Base-by-base conservation (phyloP, 805 yeast species). In the Starmerella riodocensis region DNA sequence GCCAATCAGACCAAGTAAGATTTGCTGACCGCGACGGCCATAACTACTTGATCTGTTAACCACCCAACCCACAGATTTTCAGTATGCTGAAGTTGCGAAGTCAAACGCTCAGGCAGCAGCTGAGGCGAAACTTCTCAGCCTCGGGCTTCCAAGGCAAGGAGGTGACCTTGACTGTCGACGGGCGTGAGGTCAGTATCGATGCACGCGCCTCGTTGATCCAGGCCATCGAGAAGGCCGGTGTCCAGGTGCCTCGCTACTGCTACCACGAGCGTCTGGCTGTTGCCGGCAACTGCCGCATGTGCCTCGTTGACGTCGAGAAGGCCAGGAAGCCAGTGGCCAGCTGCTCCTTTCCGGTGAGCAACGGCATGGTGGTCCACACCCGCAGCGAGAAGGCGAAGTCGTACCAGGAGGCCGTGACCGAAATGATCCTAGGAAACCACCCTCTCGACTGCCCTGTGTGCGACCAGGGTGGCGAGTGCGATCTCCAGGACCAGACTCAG, bases 391-490 rank as follows among this genome's bases (percentile, higher is more conserved):
- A 83, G 56, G 81, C 80, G 47, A 76, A 73, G 60, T 74, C 78
- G 60, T 83, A 86, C 33, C 73, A 93, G 57, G 94, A 82, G 62
- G 88, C 88, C 58, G 91, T 82, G 52, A 83, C 93, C 32, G 94
- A 83, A 63, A 79, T 82, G 76, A 64, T 82, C 46, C 69, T 82
- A 48, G 83, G 82, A 51, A 83, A 83, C 67, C 94, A 82, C 65
- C 94, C 94, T 18, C 69, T 82, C 56, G 94, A 83, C 65, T 82
- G 93, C 64, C 94, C 93, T 19, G 78, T 82, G 40, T 82, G 94
- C 62, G 94, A 82, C 63, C 94, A 82, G 63, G 94, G 93, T 63
- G 94, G 94, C 49, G 94, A 82, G 61, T 82, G 94, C 67, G 94
- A 82, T 59, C 70, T 82, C 52, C 94, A 83, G 65, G 94, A 83